Evolutionary conservation across 108 stramenopile species (phyloP).

Genomic region (Conticribra guillardii): DNA sequence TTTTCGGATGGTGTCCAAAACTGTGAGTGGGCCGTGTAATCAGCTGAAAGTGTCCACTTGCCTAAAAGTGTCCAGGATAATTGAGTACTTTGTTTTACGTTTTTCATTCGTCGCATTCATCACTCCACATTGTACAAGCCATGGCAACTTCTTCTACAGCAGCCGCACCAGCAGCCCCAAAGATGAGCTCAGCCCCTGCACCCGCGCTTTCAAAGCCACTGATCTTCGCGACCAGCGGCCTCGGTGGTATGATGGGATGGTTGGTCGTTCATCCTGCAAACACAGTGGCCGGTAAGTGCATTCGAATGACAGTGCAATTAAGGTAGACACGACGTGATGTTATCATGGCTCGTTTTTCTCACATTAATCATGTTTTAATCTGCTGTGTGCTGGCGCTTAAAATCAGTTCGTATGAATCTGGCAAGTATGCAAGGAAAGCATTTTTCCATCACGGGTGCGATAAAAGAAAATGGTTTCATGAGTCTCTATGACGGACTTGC

Average conservation of each 20-base stretch:
- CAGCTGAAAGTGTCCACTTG: too few species aligned
- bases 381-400: not conserved
- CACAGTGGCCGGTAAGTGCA: slow-evolving; percentile 60
- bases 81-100: too few species aligned
- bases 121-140: too few species aligned
- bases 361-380: not conserved
- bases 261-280: slow-evolving; percentile 89
- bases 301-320: not conserved
- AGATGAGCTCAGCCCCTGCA: slow-evolving; percentile 12
- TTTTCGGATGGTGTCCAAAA: too few species aligned
- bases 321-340: not conserved
- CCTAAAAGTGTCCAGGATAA: too few species aligned
- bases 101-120: too few species aligned
- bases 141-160: not conserved
- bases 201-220: slow-evolving; percentile 59
- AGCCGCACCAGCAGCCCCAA: not conserved
- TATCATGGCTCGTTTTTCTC: not conserved
- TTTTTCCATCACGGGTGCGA: slow-evolving; percentile 64
- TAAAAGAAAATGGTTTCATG: slow-evolving; percentile 68
- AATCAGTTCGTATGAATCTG: slow-evolving; percentile 83
- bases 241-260: slow-evolving; percentile 92
- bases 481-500: slow-evolving; percentile 89
- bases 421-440: slow-evolving; percentile 71
- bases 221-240: slow-evolving; percentile 85
- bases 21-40: too few species aligned